Conservation (phyloP, 176 grass and related monocot species). For the Oryza meyeriana region DNA sequence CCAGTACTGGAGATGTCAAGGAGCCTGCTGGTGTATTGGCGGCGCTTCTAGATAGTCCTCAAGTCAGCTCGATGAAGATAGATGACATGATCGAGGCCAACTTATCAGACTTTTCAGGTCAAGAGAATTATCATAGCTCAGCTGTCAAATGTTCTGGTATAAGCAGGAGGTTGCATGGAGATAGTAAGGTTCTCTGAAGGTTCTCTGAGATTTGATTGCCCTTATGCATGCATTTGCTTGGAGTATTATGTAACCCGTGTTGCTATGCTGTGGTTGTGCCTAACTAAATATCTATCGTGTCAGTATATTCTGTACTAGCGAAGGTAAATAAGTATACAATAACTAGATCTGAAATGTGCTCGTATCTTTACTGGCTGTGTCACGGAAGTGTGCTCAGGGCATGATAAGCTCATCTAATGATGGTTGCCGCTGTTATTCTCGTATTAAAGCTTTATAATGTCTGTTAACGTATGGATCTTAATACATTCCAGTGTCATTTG, state of each 20-base stretch:
- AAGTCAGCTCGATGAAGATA: constrained; percentile 21
- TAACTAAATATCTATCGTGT: neutral
- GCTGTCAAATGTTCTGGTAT: neutral
- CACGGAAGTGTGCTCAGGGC: neutral
- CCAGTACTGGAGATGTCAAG: neutral
- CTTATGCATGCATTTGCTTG: neutral
- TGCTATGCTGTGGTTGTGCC: neutral
- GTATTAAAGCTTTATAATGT: neutral
- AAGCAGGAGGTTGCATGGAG: constrained; percentile 39
- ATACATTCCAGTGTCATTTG: neutral
- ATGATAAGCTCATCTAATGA: neutral
- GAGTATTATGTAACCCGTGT: neutral
- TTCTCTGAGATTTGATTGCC: too few species aligned
- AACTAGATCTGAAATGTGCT: neutral
- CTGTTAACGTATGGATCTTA: neutral
- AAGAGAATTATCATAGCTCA: neutral
- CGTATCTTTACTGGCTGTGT: neutral
- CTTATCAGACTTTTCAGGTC: constrained; percentile 30
- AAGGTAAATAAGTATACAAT: neutral
- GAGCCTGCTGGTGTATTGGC: neutral
- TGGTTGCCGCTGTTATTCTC: neutral
- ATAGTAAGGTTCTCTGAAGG: constrained; percentile 19
- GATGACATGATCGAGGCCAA: constrained; percentile 42
- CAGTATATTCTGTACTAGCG: neutral
- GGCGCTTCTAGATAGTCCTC: neutral